A percentile compares a stretch with the other conserved stretches of the same genome.
These are phyloP conservation scores for Pyrus hybrid DNA, from an alignment of 331 rosid genomes.

Conservation along the genomic window DNA sequence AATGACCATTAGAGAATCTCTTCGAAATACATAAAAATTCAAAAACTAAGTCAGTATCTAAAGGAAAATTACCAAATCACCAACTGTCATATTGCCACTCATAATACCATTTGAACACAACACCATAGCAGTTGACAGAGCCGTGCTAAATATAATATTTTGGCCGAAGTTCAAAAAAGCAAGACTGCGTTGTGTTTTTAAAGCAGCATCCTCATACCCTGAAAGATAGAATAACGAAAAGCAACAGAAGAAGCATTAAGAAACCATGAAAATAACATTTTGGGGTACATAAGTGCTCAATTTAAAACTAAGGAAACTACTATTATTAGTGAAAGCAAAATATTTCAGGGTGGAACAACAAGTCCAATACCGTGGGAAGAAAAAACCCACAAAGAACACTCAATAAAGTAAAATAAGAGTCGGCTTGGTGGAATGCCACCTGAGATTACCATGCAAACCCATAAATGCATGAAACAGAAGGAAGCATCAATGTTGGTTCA, in stretches of 20 bases:
- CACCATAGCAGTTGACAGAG: slow-evolving; percentile 96
- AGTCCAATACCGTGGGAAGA: background rate
- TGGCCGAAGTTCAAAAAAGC: slow-evolving; percentile 89
- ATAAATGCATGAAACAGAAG: background rate
- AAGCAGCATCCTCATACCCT: slow-evolving; percentile 96
- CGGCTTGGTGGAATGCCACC: background rate
- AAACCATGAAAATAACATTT: background rate
- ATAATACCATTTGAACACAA: slow-evolving; percentile 82
- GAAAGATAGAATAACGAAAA: slow-evolving; percentile 19
- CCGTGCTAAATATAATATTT: slow-evolving; percentile 79
- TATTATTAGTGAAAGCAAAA: background rate
- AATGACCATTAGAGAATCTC: background rate
- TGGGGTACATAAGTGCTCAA: background rate
- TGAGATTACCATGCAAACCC: background rate
- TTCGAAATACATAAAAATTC: background rate
- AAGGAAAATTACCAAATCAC: slow-evolving; percentile 77
- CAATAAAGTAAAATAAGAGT: background rate
- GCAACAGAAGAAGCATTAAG: slow-evolving; percentile 21
- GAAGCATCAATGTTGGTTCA: background rate
- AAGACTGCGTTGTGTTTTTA: slow-evolving; percentile 89
- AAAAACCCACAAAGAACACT: background rate
- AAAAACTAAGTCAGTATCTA: background rate
- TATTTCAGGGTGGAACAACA: background rate
- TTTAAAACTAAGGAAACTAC: background rate
- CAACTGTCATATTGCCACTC: slow-evolving; percentile 79